Evolutionary conservation across 257 asterid species (phyloP).

Genomic region (Gentiana straminea): DNA sequence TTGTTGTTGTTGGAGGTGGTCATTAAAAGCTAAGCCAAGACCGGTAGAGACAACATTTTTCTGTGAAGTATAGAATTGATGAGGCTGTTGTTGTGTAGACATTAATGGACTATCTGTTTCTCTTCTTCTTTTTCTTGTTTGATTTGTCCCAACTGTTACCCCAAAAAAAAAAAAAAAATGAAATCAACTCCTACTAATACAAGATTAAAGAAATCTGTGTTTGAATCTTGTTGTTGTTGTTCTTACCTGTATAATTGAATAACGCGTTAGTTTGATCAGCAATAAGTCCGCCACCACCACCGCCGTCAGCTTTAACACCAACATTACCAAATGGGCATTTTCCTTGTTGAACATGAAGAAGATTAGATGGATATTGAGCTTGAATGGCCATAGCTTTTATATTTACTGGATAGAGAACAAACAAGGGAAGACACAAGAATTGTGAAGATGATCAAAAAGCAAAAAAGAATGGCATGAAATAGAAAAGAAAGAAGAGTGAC

Average conservation of each 20-base stretch:
- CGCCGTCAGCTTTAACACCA: constrained; percentile 7
- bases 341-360: constrained; percentile 18
- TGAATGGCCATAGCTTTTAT: constrained; percentile 31
- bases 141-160: constrained; percentile 15
- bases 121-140: constrained; percentile 26
- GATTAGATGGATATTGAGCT: constrained; percentile 31
- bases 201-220: not conserved
- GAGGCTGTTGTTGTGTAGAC: constrained; percentile 14
- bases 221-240: too few species aligned
- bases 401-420: not conserved
- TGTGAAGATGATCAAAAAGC: constrained; percentile 15
- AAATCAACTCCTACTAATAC: not conserved
- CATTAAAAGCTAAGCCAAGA: constrained; percentile 31
- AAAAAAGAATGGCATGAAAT: constrained; percentile 24
- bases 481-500: constrained; percentile 1
- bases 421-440: not conserved
- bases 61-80: constrained; percentile 15
- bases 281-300: constrained; percentile 7
- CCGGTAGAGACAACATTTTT: constrained; percentile 33
- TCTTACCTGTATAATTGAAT: constrained; percentile 25
- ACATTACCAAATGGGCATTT: constrained; percentile 18
- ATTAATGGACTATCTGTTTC: constrained; percentile 16
- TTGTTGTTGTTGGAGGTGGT: constrained; percentile 9
- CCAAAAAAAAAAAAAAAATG: not conserved
- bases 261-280: constrained; percentile 24